phyloP scores from a whole-genome alignment of 176 grass and related monocot species.

The Bolboschoenus planiculmis region DNA sequence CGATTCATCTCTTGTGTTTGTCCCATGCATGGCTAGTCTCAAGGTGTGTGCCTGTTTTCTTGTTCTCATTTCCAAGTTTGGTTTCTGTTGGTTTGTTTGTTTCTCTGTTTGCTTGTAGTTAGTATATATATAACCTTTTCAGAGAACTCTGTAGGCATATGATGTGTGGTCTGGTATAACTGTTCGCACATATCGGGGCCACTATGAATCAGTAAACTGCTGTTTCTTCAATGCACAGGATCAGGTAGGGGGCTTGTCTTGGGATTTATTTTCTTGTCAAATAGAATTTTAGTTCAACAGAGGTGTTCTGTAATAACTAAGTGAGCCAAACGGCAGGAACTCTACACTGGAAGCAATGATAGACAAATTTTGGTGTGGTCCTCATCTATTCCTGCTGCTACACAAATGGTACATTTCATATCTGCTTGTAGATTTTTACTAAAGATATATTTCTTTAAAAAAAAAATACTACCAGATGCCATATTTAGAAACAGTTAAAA shows the following conservation, averaged over 20 bases:
- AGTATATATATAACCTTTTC: slow-evolving; percentile 9
- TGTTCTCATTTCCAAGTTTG: slow-evolving; percentile 5
- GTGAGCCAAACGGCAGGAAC: slow-evolving; percentile 46
- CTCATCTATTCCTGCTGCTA: slow-evolving; percentile 46
- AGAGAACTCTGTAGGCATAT: slow-evolving; percentile 45
- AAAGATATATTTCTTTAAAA: neutral
- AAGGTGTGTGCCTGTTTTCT: slow-evolving; percentile 45
- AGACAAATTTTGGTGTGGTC: slow-evolving; percentile 98
- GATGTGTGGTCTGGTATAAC: slow-evolving; percentile 64
- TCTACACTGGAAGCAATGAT: slow-evolving; percentile 95
- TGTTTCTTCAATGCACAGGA: slow-evolving; percentile 61
- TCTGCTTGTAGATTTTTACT: neutral
- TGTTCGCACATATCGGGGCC: slow-evolving; percentile 54
- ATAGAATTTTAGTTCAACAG: neutral
- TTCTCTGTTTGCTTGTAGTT: neutral
- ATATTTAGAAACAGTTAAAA: neutral
- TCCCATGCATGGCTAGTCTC: slow-evolving; percentile 81
- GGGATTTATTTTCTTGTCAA: slow-evolving; percentile 4
- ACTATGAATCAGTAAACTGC: slow-evolving; percentile 90
- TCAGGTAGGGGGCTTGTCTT: slow-evolving; percentile 40
- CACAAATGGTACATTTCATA: slow-evolving; percentile 55
- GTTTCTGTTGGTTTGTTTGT: neutral
- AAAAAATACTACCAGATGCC: neutral
- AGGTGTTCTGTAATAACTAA: slow-evolving; percentile 16
- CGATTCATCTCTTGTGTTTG: slow-evolving; percentile 65